A percentile compares a stretch with the other conserved stretches of the same genome.
Evolutionary conservation across 2,329 filamentous ascomycete genomes (phyloP).

Genomic region (Metarhizium album): DNA sequence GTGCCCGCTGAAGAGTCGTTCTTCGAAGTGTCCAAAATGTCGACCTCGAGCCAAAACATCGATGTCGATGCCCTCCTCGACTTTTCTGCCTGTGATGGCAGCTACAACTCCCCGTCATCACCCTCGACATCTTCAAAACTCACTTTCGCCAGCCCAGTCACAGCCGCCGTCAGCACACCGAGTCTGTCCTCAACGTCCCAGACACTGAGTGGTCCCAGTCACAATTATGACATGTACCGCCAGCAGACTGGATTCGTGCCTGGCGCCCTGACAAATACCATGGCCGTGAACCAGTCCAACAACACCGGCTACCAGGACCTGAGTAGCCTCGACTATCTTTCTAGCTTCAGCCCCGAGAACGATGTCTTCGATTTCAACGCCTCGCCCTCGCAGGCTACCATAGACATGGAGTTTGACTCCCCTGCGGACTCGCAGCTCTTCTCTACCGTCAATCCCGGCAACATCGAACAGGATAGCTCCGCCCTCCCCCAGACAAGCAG

Average conservation of each 20-base stretch:
- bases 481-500: conserved; percentile 41
- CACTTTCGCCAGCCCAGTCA: conserved; percentile 39
- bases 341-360: conserved; percentile 49
- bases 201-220: conserved; percentile 69
- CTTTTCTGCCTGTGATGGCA: conserved; percentile 47
- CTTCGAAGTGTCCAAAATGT: conserved; percentile 19
- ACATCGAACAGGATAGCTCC: conserved; percentile 50
- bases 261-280: conserved; percentile 68
- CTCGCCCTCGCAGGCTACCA: conserved; percentile 47
- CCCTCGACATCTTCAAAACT: conserved; percentile 43
- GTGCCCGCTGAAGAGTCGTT: conserved; percentile 1
- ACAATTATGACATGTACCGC: conserved; percentile 90
- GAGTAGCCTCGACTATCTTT: conserved; percentile 39
- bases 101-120: conserved; percentile 52
- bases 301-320: conserved; percentile 42
- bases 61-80: conserved; percentile 49
- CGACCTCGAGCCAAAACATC: conserved; percentile 32
- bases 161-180: conserved; percentile 44
- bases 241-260: conserved; percentile 90
- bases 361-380: conserved; percentile 65
- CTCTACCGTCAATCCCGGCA: conserved; percentile 58
- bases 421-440: conserved; percentile 54
- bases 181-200: conserved; percentile 45
- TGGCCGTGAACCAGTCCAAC: conserved; percentile 60
- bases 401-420: conserved; percentile 50